Base-by-base conservation (phyloP, 441 rosid genomes). In the Geranium incanum region DNA sequence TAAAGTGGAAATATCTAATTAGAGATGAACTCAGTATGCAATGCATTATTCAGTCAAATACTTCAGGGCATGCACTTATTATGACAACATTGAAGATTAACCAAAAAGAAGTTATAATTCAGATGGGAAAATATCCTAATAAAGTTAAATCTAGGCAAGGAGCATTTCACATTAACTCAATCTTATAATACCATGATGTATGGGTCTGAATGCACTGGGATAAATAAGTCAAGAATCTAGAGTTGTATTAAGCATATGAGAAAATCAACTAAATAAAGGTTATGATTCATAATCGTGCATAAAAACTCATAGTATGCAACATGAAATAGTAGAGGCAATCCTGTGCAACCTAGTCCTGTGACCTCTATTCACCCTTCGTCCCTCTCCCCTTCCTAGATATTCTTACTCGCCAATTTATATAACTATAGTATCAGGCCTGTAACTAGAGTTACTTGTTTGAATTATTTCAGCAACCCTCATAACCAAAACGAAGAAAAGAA, bases 1-100 rank as follows among this genome's bases (percentile, higher is more conserved):
- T 91, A 70, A 72, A 67, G 68, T 64, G 19, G 15, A 19, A 67
- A 72, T 48, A 71, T 60, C 5, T 52, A 33, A 67, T 65, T 52
- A 59, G 36, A 45, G 16, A 50, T 43, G 33, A 39, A 19, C 72
- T 28, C 70, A 62, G 6, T 13, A 23, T 70, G 39, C 28, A 39
- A 48, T 28, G 66, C 13, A 70, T 68, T 28, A 19, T 60, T 4
- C 43, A 37, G 67, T 13, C 3, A 48, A 12, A 48, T 48, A 21
- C 21, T 60, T 3, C 1, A 60, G 65, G 63, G 21, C 28, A 57
- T 57, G 28, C 63, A 6, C 63, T 57, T 57, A 21, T 16, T 57
- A 57, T 57, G 63, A 57, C 28, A 16, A 55, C 23, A 1, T 6
- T 4, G 62, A 5, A 18, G 21, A 66, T 62, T 57, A n/a, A 57